A percentile compares a stretch with the other conserved stretches of the same genome.
phyloP scores from a whole-genome alignment of 768 basidiomycete species.

The Collybia nuda region DNA sequence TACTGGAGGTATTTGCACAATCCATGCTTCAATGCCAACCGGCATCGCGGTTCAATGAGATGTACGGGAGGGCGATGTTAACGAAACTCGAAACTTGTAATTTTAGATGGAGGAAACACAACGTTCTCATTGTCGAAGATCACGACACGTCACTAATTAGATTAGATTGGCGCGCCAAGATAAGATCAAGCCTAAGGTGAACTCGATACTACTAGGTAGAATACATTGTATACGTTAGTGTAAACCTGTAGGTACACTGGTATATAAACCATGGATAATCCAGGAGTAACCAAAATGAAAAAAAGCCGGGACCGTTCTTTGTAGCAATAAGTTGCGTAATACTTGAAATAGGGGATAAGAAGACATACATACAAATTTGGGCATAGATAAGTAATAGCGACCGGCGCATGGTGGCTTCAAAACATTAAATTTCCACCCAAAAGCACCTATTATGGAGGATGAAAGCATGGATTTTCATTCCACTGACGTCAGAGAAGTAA shows the following conservation, averaged over 20 bases:
- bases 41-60: slow-evolving; percentile 47
- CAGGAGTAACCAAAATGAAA: background rate
- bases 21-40: slow-evolving; percentile 87
- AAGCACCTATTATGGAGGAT: background rate
- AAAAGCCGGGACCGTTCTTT: background rate
- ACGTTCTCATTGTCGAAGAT: slow-evolving; percentile 1
- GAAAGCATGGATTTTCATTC: background rate
- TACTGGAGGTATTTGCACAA: slow-evolving; percentile 88
- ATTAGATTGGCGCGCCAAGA: background rate
- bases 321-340: background rate
- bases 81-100: too few species aligned
- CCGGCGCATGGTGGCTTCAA: background rate
- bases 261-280: background rate
- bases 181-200: too few species aligned
- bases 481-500: background rate
- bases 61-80: background rate
- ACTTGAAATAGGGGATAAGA: background rate
- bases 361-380: slow-evolving; percentile 3
- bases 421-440: background rate
- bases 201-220: too few species aligned
- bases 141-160: slow-evolving; percentile 12
- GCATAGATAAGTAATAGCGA: background rate
- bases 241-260: too few species aligned
- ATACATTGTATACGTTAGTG: too few species aligned
- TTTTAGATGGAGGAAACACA: background rate